Conservation (phyloP, 495 filamentous ascomycete genomes). For the Neurospora sp. region DNA sequence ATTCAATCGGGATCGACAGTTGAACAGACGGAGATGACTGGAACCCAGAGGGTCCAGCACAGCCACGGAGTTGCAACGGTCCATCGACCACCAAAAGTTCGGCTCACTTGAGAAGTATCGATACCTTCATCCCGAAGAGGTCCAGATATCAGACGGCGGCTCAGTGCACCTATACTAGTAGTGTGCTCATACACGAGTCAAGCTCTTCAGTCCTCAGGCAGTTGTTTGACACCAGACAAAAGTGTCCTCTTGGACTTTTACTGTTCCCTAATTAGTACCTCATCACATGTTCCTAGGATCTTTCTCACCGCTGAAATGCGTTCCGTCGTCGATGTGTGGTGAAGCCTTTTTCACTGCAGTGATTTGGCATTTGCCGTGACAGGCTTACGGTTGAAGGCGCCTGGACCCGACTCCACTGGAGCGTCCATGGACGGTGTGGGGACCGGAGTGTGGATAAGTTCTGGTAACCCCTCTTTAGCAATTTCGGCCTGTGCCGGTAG, state of each 20-base stretch:
- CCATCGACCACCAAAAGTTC: not conserved
- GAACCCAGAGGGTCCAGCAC: slow-evolving; percentile 2
- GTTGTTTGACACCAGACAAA: not conserved
- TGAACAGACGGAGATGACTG: not conserved
- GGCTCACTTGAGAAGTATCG: not conserved
- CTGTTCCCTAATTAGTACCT: not conserved
- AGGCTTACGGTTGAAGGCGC: not conserved
- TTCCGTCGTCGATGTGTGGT: not conserved
- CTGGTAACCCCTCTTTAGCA: slow-evolving; percentile 1
- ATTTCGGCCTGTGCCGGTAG: slow-evolving; percentile 1
- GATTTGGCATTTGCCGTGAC: not conserved
- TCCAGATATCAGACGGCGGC: not conserved
- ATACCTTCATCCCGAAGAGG: not conserved
- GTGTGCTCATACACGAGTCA: not conserved
- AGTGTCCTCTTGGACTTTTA: not conserved
- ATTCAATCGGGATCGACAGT: not conserved
- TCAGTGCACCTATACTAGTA: not conserved
- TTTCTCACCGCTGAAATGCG: not conserved
- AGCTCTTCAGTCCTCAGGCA: not conserved
- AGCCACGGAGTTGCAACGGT: slow-evolving; percentile 1
- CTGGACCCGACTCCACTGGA: not conserved
- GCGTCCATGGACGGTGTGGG: not conserved
- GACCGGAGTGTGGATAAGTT: not conserved
- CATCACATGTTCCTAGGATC: not conserved
- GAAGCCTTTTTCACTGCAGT: not conserved